Base-by-base conservation (phyloP, 306 rosid species). In the Lotus japonicus region DNA sequence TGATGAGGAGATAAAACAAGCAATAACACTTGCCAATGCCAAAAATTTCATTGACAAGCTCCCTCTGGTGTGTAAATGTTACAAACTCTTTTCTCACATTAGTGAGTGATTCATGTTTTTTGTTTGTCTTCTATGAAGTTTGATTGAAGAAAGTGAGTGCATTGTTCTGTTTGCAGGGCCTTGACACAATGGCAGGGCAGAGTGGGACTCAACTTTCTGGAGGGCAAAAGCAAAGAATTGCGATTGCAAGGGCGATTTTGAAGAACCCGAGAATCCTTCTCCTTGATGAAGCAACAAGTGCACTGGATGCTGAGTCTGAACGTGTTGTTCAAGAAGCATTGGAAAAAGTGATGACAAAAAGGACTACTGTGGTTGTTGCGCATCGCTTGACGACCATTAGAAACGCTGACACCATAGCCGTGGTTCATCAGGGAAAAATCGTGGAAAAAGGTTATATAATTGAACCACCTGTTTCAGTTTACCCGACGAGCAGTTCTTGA, bases 161-260 rank as follows among this genome's bases (percentile, higher is more conserved):
- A 21, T 73, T 11, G 31, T 48, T 71, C 33, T 44, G 16, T 60
- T 71, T 64, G n/a, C 42, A 94, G 96, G 98, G 98, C 28, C 79
- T 88, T 43, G 83, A 90, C 65, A 90, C 98, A 5, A 70, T 83
- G 86, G 92, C 84, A 28, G 98, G 98, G 16, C 96, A 87, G 77
- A 88, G 86, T 64, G 98, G 97, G 43, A 90, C 96, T 41, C 95
- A 87, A 63, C 85, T 94, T 68, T 94, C 98, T 7, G 98, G 98
- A 15, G 98, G 98, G 1, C 98, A 94, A 77, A 94, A 90, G 89
- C 98, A 94, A 67, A 85, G 95, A 79, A 86, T 94, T 80, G 98
- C 98, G 44, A 90, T 94, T 64, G 95, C 97, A 69, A 85, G 98
- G 66, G 97, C 98, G 50, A 90, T 90, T 66, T 43, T 94, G 76